Evolutionary conservation across 495 filamentous ascomycete species (phyloP), one percentile per base, ranked within the genome.

Genomic region (Massariosphaeria phaeospora): DNA sequence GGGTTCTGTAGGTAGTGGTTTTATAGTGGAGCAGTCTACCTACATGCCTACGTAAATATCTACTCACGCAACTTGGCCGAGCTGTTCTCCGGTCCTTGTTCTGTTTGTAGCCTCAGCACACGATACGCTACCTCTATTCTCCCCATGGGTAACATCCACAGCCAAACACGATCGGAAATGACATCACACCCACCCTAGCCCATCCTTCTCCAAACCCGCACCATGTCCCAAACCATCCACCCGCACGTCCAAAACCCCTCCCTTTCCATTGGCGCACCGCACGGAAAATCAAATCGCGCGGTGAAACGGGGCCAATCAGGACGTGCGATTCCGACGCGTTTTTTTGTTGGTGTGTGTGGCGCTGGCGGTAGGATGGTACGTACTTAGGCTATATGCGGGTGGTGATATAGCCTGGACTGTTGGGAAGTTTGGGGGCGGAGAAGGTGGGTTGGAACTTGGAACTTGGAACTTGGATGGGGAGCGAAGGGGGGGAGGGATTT

Each of bases 301-400:
- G 17, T 6, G 12, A 46, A n/a, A n/a, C n/a, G n/a, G 26, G 24
- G 31, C 51, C 45, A 57, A 57, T 57, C 12, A 30, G 13, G 15
- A 18, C 7, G 17, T 8, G 10, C 2, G 36, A 40, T 9, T 23
- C n/a, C n/a, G n/a, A n/a, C n/a, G n/a, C n/a, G n/a, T 53, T 31
- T 31, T 8, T 50, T 41, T 51, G 10, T 21, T 6, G 34, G 34
- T 21, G 42, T 39, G 44, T 52, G 49, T 52, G 48, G 42, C 24
- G 33, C 9, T 17, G 46, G 26, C n/a, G 45, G 46, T 4, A 9
- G 10, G 17, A 23, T 15, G 17, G 18, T 4, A 17, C n/a, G 30
- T 23, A 51, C 34, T 46, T 51, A 58, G 55, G 25, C 55, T 58
- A 58, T 58, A 58, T 58, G 55, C 47, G 47, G n/a, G 15, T 7